Evolutionary conservation across 208 protist genomes (phyloP).

Genomic region (Angomonas deanei): DNA sequence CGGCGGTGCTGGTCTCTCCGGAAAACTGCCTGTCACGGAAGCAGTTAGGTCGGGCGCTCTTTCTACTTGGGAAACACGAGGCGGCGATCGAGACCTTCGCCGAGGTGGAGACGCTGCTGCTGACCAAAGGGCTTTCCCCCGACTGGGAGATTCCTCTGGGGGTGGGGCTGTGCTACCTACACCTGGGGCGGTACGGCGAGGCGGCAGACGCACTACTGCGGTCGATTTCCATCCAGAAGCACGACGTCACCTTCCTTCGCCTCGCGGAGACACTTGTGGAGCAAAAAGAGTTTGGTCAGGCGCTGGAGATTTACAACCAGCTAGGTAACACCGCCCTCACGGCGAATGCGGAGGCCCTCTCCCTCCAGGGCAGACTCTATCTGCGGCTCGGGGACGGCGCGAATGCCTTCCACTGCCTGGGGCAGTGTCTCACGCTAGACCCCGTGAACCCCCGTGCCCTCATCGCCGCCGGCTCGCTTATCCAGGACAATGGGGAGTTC

Average conservation of each 20-base stretch:
- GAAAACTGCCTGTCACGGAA: slow-evolving; percentile 87
- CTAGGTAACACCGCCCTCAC: slow-evolving; percentile 77
- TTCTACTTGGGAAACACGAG: slow-evolving; percentile 89
- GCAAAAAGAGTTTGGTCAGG: slow-evolving; percentile 50
- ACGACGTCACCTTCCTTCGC: slow-evolving; percentile 91
- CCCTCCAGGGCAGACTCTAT: slow-evolving; percentile 88
- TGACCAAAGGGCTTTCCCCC: slow-evolving; percentile 25
- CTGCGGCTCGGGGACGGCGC: slow-evolving; percentile 68
- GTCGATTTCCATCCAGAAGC: slow-evolving; percentile 80
- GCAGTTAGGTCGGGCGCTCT: slow-evolving; percentile 89
- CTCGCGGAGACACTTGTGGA: slow-evolving; percentile 80
- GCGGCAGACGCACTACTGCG: slow-evolving; percentile 77
- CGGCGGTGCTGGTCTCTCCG: slow-evolving; percentile 85
- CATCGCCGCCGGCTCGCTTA: slow-evolving; percentile 91
- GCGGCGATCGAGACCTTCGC: slow-evolving; percentile 88
- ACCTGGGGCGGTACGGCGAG: slow-evolving; percentile 63
- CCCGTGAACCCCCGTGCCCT: slow-evolving; percentile 87
- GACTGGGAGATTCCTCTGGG: slow-evolving; percentile 92
- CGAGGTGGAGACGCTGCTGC: slow-evolving; percentile 63
- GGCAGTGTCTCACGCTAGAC: slow-evolving; percentile 88
- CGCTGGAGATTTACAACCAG: slow-evolving; percentile 78
- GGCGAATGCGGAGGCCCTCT: slow-evolving; percentile 92
- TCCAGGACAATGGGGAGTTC: slow-evolving; percentile 94
- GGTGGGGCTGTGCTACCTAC: slow-evolving; percentile 89
- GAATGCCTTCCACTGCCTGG: slow-evolving; percentile 90